phyloP scores from a whole-genome alignment of 1,284 basidiomycete genomes.

The Singerocomus rubriflavus region DNA sequence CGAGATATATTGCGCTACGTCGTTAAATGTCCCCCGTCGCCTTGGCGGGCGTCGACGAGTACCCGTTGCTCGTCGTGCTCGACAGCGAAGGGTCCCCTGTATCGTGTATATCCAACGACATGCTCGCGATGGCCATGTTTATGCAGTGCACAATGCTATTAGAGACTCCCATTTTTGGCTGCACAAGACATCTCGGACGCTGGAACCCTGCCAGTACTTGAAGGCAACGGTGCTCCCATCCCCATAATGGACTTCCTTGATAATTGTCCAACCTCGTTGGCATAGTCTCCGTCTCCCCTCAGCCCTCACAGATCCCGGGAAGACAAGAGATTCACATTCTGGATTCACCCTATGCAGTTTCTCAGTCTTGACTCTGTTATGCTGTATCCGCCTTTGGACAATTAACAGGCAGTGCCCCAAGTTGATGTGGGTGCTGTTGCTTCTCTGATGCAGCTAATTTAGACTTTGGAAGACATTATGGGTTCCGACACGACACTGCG shows the following conservation, averaged over 20 bases:
- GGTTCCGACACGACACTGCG: constrained; percentile 2
- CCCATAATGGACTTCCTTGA: constrained; percentile 6
- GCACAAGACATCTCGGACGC: not conserved
- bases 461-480: constrained; percentile 1
- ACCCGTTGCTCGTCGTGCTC: not conserved
- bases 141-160: not conserved
- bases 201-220: not conserved
- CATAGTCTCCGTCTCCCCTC: constrained; percentile 21
- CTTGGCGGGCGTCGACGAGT: constrained; percentile 1
- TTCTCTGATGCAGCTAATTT: constrained; percentile 11
- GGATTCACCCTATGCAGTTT: constrained; percentile 17
- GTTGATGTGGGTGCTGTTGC: not conserved
- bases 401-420: constrained; percentile 14
- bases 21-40: not conserved
- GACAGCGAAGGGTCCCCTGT: not conserved
- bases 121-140: not conserved
- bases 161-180: constrained; percentile 13
- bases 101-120: not conserved
- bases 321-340: constrained; percentile 19
- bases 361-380: constrained; percentile 2
- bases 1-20: constrained; percentile 5
- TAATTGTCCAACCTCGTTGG: constrained; percentile 21
- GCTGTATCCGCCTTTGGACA: constrained; percentile 4
- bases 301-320: constrained; percentile 10
- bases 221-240: constrained; percentile 5